Percentiles rank a stretch among this genome's conserved stretches.
Conservation (phyloP, 106 monocot species). For the Dendrobium officinale region DNA sequence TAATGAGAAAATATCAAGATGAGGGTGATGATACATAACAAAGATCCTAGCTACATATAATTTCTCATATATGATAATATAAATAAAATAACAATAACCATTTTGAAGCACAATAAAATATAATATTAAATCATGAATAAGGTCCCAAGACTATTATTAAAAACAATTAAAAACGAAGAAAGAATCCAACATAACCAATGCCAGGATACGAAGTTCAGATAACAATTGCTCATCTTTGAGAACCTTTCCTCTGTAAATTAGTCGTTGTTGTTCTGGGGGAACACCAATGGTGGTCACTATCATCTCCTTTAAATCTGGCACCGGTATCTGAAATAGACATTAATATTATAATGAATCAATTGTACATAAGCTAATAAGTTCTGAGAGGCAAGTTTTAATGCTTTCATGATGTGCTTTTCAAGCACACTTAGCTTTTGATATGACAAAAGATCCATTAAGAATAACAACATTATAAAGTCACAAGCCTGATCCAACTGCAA, state of each 20-base stretch:
- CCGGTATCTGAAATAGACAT: constrained; percentile 42
- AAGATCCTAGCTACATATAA: too few relatives aligned
- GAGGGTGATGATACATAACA: too few relatives aligned
- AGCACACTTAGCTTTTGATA: background rate
- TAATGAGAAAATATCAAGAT: too few relatives aligned
- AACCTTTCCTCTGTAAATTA: constrained; percentile 89
- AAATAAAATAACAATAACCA: background rate
- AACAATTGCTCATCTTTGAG: constrained; percentile 79
- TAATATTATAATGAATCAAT: background rate
- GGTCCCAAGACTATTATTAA: background rate
- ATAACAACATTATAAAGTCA: background rate
- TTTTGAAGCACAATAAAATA: background rate
- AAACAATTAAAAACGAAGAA: background rate
- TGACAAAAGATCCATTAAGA: background rate
- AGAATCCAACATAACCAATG: background rate
- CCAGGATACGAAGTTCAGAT: constrained; percentile 90
- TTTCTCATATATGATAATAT: background rate
- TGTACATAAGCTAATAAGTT: background rate
- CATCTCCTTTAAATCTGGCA: constrained; percentile 58
- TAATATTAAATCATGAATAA: background rate
- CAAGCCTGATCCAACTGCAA: background rate
- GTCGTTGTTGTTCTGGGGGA: constrained; percentile 68
- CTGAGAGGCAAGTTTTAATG: background rate
- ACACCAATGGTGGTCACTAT: constrained; percentile 48
- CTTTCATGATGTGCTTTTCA: background rate